Evolutionary conservation across 768 basidiomycete genomes (phyloP), one percentile per base, ranked within the genome.

Genomic region (Rhodotorula kratochvilovae): DNA sequence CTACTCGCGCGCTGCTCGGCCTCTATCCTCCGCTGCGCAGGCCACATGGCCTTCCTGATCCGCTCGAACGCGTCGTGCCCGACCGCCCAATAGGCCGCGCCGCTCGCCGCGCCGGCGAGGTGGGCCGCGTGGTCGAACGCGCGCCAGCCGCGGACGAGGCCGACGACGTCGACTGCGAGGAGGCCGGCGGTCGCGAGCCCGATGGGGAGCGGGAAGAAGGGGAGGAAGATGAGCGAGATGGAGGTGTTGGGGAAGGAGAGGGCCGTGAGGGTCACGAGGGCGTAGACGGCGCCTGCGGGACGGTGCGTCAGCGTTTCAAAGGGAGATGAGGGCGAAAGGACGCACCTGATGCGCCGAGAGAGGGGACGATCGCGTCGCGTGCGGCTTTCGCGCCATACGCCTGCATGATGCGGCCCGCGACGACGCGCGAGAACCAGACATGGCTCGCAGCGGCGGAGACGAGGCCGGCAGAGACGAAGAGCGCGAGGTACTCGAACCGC

Each of bases 171-270:
- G 56, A 74, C 51, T 11, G 63, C 39, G 29, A 71, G 58, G 56
- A 76, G 62, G 2, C 60, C 48, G 2, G 29, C 43, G 16, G 60
- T 63, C 11, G 70, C 73, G 43, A 57, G 53, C 12, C 71, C 69
- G 56, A 72, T 76, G 8, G 76, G 73, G 50, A 76, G 46, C 0
- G 72, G 70, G 35, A 76, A 50, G 60, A 67, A 74, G 15, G 76
- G 76, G 13, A 76, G 36, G 61, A 76, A 72, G 54, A 76, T 76
- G 61, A 76, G 66, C 4, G 68, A 64, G 53, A 76, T 64, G n/a
- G 57, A 63, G 21, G 73, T 68, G 19, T 53, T 48, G 5, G 72
- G 72, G 64, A 63, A 73, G 8, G 70, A 59, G 29, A 76, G 66
- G 21, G 70, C 72, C 23, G 68, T 74, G 23, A 76, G n/a, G 31